Evolutionary conservation across 106 monocot genomes (phyloP).

Genomic region (Vanilla planifolia): DNA sequence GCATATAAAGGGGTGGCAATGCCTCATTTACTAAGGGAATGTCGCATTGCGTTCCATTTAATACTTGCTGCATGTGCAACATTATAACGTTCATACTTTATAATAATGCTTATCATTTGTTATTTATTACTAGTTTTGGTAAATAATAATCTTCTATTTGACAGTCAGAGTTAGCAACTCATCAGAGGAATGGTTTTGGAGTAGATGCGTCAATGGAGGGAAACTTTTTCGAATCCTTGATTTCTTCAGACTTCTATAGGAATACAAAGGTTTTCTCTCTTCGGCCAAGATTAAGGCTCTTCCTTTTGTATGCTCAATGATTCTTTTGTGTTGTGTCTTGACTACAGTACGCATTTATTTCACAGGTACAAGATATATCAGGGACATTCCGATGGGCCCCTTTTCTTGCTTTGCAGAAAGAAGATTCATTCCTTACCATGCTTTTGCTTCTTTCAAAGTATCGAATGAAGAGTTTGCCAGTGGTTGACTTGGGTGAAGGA

Average conservation of each 20-base stretch:
- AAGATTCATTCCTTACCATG: conserved; percentile 88
- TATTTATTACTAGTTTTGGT: background rate
- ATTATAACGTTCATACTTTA: no score
- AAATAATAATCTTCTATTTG: conserved; percentile 6
- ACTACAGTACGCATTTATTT: background rate
- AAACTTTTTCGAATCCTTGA: conserved; percentile 76
- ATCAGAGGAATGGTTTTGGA: conserved; percentile 33
- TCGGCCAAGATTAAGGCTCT: background rate
- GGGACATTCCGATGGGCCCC: conserved; percentile 98
- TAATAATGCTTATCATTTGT: no score
- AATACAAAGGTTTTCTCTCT: conserved; percentile 60
- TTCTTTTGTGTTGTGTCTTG: background rate
- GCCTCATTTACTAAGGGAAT: no score
- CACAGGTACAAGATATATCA: conserved; percentile 80
- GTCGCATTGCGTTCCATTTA: no score
- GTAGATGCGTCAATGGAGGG: conserved; percentile 45
- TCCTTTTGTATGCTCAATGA: background rate
- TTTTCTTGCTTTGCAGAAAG: conserved; percentile 89
- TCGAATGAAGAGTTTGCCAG: conserved; percentile 94
- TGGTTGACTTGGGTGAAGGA: conserved; percentile 81
- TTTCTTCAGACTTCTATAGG: conserved; percentile 84
- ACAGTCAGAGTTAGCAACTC: conserved; percentile 63
- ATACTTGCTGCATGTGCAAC: no score
- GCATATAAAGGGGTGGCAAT: no score
- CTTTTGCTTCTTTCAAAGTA: conserved; percentile 86